Evolutionary conservation across 108 stramenopile species (phyloP).

Genomic region (Pseudonitzschia multistriata): DNA sequence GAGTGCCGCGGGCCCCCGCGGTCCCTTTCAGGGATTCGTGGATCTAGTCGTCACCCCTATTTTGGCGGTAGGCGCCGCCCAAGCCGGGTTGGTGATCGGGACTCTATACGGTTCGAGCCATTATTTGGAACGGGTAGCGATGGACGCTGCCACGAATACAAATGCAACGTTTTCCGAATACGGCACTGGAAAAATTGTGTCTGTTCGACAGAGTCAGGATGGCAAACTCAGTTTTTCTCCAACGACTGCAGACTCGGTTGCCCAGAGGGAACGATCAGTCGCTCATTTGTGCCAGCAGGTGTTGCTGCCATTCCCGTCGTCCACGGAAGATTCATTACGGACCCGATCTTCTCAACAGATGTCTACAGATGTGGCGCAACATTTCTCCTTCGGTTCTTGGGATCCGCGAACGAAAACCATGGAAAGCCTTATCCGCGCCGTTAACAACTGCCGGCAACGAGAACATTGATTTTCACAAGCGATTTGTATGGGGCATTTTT

Average conservation of each 20-base stretch:
- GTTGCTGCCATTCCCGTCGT: constrained; percentile 1
- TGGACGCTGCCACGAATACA: constrained; percentile 8
- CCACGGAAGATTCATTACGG: not conserved
- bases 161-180: not conserved
- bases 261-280: not conserved
- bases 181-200: not conserved
- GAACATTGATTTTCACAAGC: not conserved
- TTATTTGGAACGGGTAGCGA: constrained; percentile 21
- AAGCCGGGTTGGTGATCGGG: constrained; percentile 28
- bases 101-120: constrained; percentile 21
- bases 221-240: not conserved
- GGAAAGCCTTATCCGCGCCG: not conserved
- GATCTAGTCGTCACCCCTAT: constrained; percentile 29
- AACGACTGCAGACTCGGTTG: not conserved
- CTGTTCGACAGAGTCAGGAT: not conserved
- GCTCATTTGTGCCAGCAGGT: not conserved
- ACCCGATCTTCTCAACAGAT: not conserved
- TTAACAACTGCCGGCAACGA: constrained; percentile 3
- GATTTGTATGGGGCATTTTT: not conserved
- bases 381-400: not conserved
- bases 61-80: constrained; percentile 23
- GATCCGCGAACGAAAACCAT: constrained; percentile 17
- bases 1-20: not conserved
- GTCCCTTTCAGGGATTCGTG: constrained; percentile 29
- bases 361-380: not conserved